Percentiles rank a stretch among this genome's conserved stretches.
Conservation (phyloP, 768 basidiomycete species). For the Cubamyces sp. region DNA sequence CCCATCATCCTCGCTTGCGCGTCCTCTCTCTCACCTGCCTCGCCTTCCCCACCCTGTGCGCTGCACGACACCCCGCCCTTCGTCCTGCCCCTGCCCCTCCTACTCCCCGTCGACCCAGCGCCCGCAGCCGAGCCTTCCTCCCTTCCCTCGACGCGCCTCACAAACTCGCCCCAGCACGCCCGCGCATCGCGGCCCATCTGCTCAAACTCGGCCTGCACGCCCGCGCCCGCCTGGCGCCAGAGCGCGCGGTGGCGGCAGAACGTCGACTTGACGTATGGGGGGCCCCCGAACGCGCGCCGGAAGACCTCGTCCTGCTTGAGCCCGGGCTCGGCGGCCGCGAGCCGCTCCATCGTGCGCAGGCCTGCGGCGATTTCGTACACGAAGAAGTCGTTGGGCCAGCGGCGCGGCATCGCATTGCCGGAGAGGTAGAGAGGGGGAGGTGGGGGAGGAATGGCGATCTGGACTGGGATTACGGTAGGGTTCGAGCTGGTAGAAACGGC, state of each 20-base stretch:
- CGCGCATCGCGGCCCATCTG: slow-evolving; percentile 57
- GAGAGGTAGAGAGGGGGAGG: slow-evolving; percentile 30
- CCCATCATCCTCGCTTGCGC: slow-evolving; percentile 11
- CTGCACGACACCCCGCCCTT: too few species aligned
- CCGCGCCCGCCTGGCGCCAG: slow-evolving; percentile 59
- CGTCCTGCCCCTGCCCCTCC: too few species aligned
- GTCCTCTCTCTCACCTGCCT: slow-evolving; percentile 10
- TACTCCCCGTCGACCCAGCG: too few species aligned
- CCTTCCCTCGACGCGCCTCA: slow-evolving; percentile 39
- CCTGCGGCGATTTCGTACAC: slow-evolving; percentile 67
- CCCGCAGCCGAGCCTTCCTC: slow-evolving; percentile 7
- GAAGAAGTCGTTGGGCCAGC: slow-evolving; percentile 79
- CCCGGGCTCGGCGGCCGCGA: slow-evolving; percentile 40
- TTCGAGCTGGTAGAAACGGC: not conserved
- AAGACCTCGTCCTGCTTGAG: slow-evolving; percentile 70
- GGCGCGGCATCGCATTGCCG: slow-evolving; percentile 61
- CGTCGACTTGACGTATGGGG: slow-evolving; percentile 73
- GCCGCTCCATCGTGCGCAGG: slow-evolving; percentile 53
- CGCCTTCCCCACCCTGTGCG: slow-evolving; percentile 14
- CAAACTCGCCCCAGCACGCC: slow-evolving; percentile 73
- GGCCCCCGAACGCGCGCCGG: slow-evolving; percentile 65
- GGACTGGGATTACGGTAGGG: not conserved
- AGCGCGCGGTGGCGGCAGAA: slow-evolving; percentile 73
- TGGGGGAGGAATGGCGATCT: slow-evolving; percentile 9
- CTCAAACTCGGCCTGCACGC: slow-evolving; percentile 55